Evolutionary conservation across 1,139 yeast genomes (phyloP), one percentile per base, ranked within the genome.

Genomic region (Kodamaea sp.): DNA sequence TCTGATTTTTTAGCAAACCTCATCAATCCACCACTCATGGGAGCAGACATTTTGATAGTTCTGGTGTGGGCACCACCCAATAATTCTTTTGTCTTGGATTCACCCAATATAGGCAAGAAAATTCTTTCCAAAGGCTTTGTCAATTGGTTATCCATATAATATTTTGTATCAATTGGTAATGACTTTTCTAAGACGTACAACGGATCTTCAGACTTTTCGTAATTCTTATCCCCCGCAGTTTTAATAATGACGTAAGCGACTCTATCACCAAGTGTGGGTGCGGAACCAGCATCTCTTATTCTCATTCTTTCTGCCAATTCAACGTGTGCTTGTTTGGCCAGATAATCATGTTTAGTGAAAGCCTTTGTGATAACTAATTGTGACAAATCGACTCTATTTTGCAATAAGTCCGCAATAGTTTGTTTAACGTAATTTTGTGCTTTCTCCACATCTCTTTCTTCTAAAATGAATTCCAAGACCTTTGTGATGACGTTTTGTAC

Each of bases 161-260:
- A 94, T 53, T 86, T 89, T 22, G 96, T 89, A 62, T 94, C 99
- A 50, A 94, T 89, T 3, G 97, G 96, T 39, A 94, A 65, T 23
- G 94, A 86, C 59, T 94, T 83, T 51, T 92, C 97, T 57, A 94
- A 70, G 2, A 90, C 98, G 51, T 79, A 94, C 31, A 92, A 67
- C 1, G 99, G 99, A 58, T 94, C 98, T 60, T 94, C 99, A 0
- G 97, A 89, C 63, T 94, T 89, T 50, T 90, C 96, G 60, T 90
- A 94, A 50, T 90, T 84, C 58, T 89, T 90, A 42, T 84, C 89
- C 8, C 80, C 75, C 0, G 94, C 84, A 36, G 87, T 87, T 54
- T 79, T 78, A 50, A 86, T 83, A 44, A 94, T 90, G 29, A 94
- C 98, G 60, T 92, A 94, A 2, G 97, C 97, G 31, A 94, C 98